Evolutionary conservation across 805 yeast genomes (phyloP), one percentile per base, ranked within the genome.

Genomic region (Candida tammaniensis): DNA sequence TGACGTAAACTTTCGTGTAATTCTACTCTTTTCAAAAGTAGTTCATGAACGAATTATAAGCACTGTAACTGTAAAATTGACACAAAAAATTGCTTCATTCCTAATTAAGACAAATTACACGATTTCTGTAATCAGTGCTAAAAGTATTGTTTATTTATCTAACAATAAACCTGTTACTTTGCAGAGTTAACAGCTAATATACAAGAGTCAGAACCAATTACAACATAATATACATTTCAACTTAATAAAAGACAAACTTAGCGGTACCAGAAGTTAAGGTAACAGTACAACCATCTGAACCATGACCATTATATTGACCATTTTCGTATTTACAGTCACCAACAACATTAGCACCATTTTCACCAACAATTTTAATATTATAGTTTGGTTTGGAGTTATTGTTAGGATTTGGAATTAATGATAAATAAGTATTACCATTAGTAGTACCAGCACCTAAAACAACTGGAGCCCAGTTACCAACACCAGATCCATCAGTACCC

Each of bases 381-480:
- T 54, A 75, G 67, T 76, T 76, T 43, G 77, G 72, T 37, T 89
- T 68, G 14, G 72, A 58, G 15, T 57, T 47, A 74, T 86, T 86
- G 79, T 89, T 88, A 55, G 97, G 96, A 72, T 91, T 91, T 65
- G 96, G 96, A 66, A 88, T 86, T 64, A 91, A 70, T 6, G 96
- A 86, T 52, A 91, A 66, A 75, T 86, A 89, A 35, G 95, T 72
- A 52, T 78, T 69, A 39, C 73, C 73, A 49, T 58, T 62, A 42
- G 85, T 70, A 65, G 74, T 72, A 57, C 98, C 97, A 33, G 97
- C 87, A 62, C 98, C 98, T 52, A 93, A 72, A 67, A 82, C 86
- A 48, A 91, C 72, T 51, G 98, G 98, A 47, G 98, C 95, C 97
- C 96, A 91, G 85, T 91, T 91, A 70, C 98, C 98, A 47, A 85